Conservation (phyloP, 805 yeast genomes). For the Lipomyces sp. region DNA sequence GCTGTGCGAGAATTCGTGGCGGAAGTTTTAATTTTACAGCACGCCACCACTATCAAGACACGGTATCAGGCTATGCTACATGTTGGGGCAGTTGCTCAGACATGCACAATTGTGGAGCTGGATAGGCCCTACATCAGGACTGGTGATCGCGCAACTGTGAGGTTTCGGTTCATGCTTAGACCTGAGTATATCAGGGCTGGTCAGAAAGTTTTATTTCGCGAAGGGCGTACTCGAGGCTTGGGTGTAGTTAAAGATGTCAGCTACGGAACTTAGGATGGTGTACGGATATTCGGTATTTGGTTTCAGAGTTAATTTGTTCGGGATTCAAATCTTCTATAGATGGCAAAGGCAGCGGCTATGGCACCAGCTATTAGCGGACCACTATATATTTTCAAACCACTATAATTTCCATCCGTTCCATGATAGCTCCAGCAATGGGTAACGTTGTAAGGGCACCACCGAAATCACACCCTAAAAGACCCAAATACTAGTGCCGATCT, state of each 20-base stretch:
- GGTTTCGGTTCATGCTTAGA: slow-evolving; percentile 32
- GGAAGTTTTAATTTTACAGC: slow-evolving; percentile 36
- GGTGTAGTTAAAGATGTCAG: slow-evolving; percentile 36
- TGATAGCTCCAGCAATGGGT: slow-evolving; percentile 44
- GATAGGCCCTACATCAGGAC: slow-evolving; percentile 36
- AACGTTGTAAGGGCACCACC: slow-evolving; percentile 48
- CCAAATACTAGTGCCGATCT: slow-evolving; percentile 57
- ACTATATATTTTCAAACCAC: slow-evolving; percentile 33
- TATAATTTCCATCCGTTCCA: slow-evolving; percentile 21
- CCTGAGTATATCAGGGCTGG: slow-evolving; percentile 35
- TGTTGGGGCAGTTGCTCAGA: slow-evolving; percentile 37
- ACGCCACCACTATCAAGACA: slow-evolving; percentile 36
- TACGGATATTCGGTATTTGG: neutral
- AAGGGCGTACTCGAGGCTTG: slow-evolving; percentile 37
- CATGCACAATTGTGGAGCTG: slow-evolving; percentile 34
- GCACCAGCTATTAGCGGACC: slow-evolving; percentile 31
- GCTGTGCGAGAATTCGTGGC: slow-evolving; percentile 35
- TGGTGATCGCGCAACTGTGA: slow-evolving; percentile 37
- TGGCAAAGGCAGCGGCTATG: neutral
- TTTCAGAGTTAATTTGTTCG: neutral
- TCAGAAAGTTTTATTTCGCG: slow-evolving; percentile 36
- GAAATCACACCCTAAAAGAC: slow-evolving; percentile 61
- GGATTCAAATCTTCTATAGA: neutral
- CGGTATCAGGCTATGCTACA: slow-evolving; percentile 38
- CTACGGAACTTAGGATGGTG: slow-evolving; percentile 15